A percentile compares a stretch with the other conserved stretches of the same genome.
phyloP scores from a whole-genome alignment of 345 rosid genomes.

The Physaria fendleri region DNA sequence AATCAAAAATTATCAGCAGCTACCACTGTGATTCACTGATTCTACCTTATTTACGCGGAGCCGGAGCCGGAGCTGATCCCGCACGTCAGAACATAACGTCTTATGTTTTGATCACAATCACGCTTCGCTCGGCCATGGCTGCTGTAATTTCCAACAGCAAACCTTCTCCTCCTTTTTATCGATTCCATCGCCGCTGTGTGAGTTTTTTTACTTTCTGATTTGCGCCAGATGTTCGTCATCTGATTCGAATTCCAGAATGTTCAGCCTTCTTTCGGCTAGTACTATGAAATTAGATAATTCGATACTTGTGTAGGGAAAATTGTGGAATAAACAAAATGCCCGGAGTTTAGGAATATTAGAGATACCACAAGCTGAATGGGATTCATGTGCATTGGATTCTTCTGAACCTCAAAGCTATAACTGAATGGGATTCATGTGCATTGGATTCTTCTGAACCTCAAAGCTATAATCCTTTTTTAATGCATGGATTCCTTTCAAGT shows the following conservation, averaged over 20 bases:
- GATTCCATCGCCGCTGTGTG: slow-evolving; percentile 34
- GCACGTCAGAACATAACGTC: neutral
- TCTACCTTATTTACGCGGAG: neutral
- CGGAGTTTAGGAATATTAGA: slow-evolving; percentile 42
- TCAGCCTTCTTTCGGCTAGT: neutral
- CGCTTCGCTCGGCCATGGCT: slow-evolving; percentile 33
- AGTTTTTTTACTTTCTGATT: slow-evolving; percentile 1
- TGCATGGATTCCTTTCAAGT: slow-evolving; percentile 72
- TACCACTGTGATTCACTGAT: neutral
- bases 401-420: slow-evolving; percentile 46
- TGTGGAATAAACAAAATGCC: slow-evolving; percentile 13
- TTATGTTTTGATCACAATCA: neutral
- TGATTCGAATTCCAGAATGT: neutral
- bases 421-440: slow-evolving; percentile 83
- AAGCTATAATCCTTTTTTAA: slow-evolving; percentile 72
- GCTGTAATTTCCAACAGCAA: slow-evolving; percentile 41
- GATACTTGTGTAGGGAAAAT: slow-evolving; percentile 39
- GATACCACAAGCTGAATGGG: slow-evolving; percentile 63
- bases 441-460: slow-evolving; percentile 62
- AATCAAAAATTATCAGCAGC: neutral
- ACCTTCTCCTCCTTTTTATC: slow-evolving; percentile 45
- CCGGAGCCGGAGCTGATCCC: neutral
- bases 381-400: slow-evolving; percentile 73
- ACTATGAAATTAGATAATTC: neutral
- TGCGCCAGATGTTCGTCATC: too few species aligned